These are phyloP conservation scores for Boletellus sp. DNA, from an alignment of 1,284 basidiomycete genomes.

Conservation along the genomic window DNA sequence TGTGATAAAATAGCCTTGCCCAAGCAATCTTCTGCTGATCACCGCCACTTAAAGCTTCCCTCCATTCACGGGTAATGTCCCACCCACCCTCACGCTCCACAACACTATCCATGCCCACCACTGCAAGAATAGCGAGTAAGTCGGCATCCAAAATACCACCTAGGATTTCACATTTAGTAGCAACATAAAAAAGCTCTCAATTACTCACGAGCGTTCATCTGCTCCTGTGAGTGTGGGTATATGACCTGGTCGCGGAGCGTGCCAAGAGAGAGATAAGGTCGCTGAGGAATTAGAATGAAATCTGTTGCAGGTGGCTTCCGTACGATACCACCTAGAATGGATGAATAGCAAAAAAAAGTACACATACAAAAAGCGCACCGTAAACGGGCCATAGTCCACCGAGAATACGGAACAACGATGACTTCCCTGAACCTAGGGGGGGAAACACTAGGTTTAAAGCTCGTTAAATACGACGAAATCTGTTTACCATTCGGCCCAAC, in stretches of 20 bases:
- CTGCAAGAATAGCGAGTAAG: constrained; percentile 68
- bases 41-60: constrained; percentile 86
- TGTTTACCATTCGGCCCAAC: constrained; percentile 83
- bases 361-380: constrained; percentile 39
- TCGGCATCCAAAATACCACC: constrained; percentile 76
- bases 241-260: constrained; percentile 92
- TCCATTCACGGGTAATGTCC: constrained; percentile 88
- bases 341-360: background rate
- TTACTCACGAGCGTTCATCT: constrained; percentile 69
- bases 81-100: constrained; percentile 97
- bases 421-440: constrained; percentile 75
- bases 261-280: constrained; percentile 91
- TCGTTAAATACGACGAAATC: constrained; percentile 3
- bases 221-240: constrained; percentile 78
- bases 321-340: constrained; percentile 70
- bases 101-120: constrained; percentile 85
- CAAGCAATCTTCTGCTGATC: constrained; percentile 93
- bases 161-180: constrained; percentile 21
- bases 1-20: constrained; percentile 95
- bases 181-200: background rate
- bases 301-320: constrained; percentile 86
- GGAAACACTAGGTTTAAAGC: background rate
- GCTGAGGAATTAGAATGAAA: constrained; percentile 94
- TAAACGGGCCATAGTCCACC: constrained; percentile 98
- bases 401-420: constrained; percentile 89